Evolutionary conservation across 345 rosid species (phyloP).

Genomic region (Durio zibethinus): DNA sequence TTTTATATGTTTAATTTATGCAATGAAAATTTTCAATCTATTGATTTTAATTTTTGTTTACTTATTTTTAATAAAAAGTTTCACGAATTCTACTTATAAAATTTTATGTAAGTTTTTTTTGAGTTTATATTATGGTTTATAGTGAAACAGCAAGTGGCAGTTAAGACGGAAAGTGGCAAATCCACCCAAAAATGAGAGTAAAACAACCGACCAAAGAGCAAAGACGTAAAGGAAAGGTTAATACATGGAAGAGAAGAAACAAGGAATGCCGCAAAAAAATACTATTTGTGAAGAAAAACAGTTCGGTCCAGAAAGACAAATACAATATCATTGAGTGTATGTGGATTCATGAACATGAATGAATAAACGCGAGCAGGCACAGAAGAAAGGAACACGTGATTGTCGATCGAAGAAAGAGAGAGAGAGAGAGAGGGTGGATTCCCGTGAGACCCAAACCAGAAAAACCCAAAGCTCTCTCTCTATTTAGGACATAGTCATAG

Average conservation of each 20-base stretch:
- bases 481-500: not conserved
- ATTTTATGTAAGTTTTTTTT: too few relatives aligned
- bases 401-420: conserved; percentile 5
- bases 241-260: conserved; percentile 2
- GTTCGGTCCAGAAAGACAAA: conserved; percentile 9
- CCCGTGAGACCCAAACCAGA: conserved; percentile 39
- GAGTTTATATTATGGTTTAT: not conserved
- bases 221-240: not conserved
- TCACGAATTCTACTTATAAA: too few relatives aligned
- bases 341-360: not conserved
- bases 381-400: conserved; percentile 19
- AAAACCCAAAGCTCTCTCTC: too few relatives aligned
- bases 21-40: too few relatives aligned
- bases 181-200: not conserved
- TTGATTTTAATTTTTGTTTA: too few relatives aligned
- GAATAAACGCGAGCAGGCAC: not conserved
- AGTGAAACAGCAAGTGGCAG: not conserved
- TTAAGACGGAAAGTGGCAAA: not conserved
- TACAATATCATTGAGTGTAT: too few relatives aligned
- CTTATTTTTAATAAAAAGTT: too few relatives aligned
- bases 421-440: conserved; percentile 25
- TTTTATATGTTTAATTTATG: too few relatives aligned
- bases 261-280: conserved; percentile 4
- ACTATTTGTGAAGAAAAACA: not conserved
- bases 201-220: conserved; percentile 1